Evolutionary conservation across 371 early-diverging fungal genomes (phyloP).

Genomic region (Choanephora cucurbitarum): DNA sequence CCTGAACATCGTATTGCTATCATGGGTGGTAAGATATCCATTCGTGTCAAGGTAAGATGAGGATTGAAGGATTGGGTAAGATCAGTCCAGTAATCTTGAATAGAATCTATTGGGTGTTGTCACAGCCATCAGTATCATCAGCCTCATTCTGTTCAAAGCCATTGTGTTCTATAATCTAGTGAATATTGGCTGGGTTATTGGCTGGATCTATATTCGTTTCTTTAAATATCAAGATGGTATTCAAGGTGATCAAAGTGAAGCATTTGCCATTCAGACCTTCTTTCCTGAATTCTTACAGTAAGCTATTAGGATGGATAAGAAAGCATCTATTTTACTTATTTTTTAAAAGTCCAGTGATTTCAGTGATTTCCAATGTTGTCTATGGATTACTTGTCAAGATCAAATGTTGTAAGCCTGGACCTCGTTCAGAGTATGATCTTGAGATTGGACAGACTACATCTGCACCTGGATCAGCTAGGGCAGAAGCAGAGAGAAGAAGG

Average conservation of each 20-base stretch:
- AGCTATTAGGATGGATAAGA: conserved; percentile 14
- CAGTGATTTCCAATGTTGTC: conserved; percentile 50
- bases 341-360: conserved; percentile 49
- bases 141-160: conserved; percentile 39
- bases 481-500: conserved; percentile 71
- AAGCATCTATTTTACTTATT: background rate
- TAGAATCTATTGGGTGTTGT: conserved; percentile 48
- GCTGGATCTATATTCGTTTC: conserved; percentile 84
- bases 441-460: conserved; percentile 50
- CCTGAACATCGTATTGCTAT: conserved; percentile 62
- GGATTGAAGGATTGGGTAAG: background rate
- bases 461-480: conserved; percentile 57
- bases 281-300: conserved; percentile 81
- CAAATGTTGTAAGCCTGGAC: conserved; percentile 48
- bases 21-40: conserved; percentile 55
- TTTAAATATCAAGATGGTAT: conserved; percentile 79
- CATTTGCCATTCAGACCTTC: conserved; percentile 81
- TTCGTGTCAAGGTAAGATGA: conserved; percentile 68
- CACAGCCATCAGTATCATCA: conserved; percentile 37
- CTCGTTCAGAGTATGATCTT: conserved; percentile 36
- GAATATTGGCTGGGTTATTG: conserved; percentile 64
- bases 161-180: conserved; percentile 54
- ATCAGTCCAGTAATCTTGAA: conserved; percentile 18
- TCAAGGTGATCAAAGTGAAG: conserved; percentile 80
- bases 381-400: conserved; percentile 52